Percentiles rank a stretch among this genome's conserved stretches.
These are phyloP conservation scores for Boletus eberwhitei DNA, from an alignment of 768 basidiomycete species.

Conservation along the genomic window DNA sequence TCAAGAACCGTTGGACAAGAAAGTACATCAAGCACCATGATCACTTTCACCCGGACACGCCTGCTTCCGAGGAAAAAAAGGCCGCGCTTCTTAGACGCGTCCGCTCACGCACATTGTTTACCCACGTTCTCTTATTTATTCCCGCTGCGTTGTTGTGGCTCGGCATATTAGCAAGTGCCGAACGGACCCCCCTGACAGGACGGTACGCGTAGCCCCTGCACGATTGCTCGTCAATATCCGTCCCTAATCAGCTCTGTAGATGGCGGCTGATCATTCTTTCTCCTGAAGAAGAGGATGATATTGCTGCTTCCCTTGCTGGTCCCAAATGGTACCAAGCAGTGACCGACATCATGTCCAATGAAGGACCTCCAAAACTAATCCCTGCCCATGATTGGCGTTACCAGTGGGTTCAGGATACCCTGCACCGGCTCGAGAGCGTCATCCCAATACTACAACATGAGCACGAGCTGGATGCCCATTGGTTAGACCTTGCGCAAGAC, in stretches of 20 bases:
- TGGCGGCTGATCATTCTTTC: slow-evolving; percentile 87
- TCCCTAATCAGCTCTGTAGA: slow-evolving; percentile 37
- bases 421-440: slow-evolving; percentile 72
- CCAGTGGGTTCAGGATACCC: slow-evolving; percentile 76
- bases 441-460: slow-evolving; percentile 68
- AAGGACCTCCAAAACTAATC: slow-evolving; percentile 61
- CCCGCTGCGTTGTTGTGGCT: slow-evolving; percentile 63
- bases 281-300: slow-evolving; percentile 89
- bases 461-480: slow-evolving; percentile 49
- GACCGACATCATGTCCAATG: slow-evolving; percentile 66
- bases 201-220: slow-evolving; percentile 47
- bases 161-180: slow-evolving; percentile 68
- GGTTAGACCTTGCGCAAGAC: slow-evolving; percentile 50
- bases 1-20: slow-evolving; percentile 53
- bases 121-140: slow-evolving; percentile 55
- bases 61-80: slow-evolving; percentile 52
- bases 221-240: not conserved
- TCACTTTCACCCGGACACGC: slow-evolving; percentile 37
- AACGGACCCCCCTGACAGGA: slow-evolving; percentile 82
- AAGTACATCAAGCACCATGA: slow-evolving; percentile 47
- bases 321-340: slow-evolving; percentile 86
- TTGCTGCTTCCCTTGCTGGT: slow-evolving; percentile 78
- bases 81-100: slow-evolving; percentile 46
- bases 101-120: slow-evolving; percentile 44
- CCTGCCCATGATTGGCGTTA: slow-evolving; percentile 86